Evolutionary conservation across 1,284 basidiomycete species (phyloP).

Genomic region (Tylopilus sp.): DNA sequence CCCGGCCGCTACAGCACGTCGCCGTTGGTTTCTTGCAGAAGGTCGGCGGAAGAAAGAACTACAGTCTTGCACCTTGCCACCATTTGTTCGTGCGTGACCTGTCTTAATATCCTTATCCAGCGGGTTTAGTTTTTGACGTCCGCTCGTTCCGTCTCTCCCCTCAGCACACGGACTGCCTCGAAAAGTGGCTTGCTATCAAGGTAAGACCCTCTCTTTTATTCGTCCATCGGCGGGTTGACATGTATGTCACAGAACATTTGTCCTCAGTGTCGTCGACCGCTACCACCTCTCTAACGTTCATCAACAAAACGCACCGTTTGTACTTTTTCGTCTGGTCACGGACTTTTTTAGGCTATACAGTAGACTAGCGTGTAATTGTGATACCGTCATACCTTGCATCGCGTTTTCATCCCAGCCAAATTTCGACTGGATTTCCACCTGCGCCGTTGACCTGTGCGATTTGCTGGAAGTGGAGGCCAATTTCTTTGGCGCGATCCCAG

Average conservation of each 20-base stretch:
- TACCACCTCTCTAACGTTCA: slow-evolving; percentile 67
- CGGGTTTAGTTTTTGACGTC: not conserved
- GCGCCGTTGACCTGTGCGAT: slow-evolving; percentile 55
- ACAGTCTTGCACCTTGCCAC: slow-evolving; percentile 85
- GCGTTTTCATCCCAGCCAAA: slow-evolving; percentile 52
- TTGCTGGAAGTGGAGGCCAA: slow-evolving; percentile 51
- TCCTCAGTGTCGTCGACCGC: slow-evolving; percentile 77
- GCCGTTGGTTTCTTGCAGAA: slow-evolving; percentile 35
- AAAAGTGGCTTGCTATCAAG: slow-evolving; percentile 89
- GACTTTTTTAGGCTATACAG: not conserved
- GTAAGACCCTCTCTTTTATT: slow-evolving; percentile 10
- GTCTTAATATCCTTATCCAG: not conserved
- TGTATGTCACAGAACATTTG: slow-evolving; percentile 65
- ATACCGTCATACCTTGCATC: slow-evolving; percentile 9
- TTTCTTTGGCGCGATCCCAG: slow-evolving; percentile 56
- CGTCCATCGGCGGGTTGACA: not conserved
- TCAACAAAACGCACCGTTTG: not conserved
- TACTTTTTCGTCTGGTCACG: not conserved
- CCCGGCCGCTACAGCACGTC: slow-evolving; percentile 34
- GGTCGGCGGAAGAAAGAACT: slow-evolving; percentile 53
- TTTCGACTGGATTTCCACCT: slow-evolving; percentile 61
- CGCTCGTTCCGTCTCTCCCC: not conserved
- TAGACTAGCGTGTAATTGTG: slow-evolving; percentile 4
- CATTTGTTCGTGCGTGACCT: slow-evolving; percentile 74
- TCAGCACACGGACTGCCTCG: slow-evolving; percentile 82